Base-by-base conservation (phyloP, 768 basidiomycete genomes). In the Lyophyllum atratum region DNA sequence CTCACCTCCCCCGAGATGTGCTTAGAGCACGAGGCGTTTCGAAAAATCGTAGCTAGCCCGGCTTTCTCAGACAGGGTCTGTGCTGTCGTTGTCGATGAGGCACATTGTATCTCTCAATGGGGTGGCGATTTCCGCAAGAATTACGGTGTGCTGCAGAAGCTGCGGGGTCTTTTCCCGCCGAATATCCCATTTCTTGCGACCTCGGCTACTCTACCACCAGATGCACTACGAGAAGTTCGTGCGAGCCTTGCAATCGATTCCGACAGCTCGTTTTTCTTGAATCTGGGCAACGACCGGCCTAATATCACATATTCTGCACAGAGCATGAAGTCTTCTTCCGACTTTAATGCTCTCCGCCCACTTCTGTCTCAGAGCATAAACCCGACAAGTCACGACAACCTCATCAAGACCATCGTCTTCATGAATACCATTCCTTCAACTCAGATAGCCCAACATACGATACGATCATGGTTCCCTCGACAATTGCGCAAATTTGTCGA, bases 1-100 rank as follows among this genome's bases (percentile, higher is more conserved):
- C 46, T 78, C 22, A 67, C 72, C 0, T 76, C 73, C 5, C 75
- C 77, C 0, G 75, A 79, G 53, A 75, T 78, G 75, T 73, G 72
- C 22, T 64, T 76, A 25, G 54, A 69, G 54, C 69, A 77, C 59
- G 37, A 56, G 1, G 55, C 22, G 1, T 74, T 76, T 54, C 66
- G 67, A 0, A 53, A 67, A 34, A 28, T 64, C 3, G 59, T 78
- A 17, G 43, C 51, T 25, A 15, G 31, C 24, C 28, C 63, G 11
- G 47, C 47, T 10, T 66, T 72, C 62, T 39, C 60, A 15, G 53
- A 62, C 45, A 25, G 62, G 0, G 59, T 77, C 26, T 49, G 40
- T 4, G 62, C 59, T 0, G 31, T 74, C 15, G 64, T 79, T 0
- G 51, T 28, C 42, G 62, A 55, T 49, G 74, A 79, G 49, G 74